Conservation (phyloP, 108 stramenopile genomes). For the Nitzschia palea region DNA sequence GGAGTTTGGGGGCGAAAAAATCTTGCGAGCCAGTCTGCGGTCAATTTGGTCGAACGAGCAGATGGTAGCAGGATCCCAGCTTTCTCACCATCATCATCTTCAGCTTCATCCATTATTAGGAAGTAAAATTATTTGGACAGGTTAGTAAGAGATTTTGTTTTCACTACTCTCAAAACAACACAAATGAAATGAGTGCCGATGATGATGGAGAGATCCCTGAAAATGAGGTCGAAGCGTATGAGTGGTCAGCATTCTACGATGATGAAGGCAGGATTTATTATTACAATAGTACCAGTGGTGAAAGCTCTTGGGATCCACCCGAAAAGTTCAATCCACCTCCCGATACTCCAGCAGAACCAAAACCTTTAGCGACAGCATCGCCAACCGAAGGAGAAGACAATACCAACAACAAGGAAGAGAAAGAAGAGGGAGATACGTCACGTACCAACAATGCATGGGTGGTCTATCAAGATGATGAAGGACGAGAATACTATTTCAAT, state of each 20-base stretch:
- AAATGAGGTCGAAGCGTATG: not conserved
- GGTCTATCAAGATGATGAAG: constrained; percentile 61
- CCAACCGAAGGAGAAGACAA: no score
- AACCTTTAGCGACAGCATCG: constrained; percentile 18
- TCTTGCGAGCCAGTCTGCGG: no score
- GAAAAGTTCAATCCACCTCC: constrained; percentile 41
- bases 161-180: not conserved
- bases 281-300: constrained; percentile 60
- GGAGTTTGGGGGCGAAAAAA: no score
- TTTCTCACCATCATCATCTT: no score
- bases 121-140: no score
- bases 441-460: constrained; percentile 37
- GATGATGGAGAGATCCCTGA: not conserved
- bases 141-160: not conserved
- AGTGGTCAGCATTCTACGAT: constrained; percentile 55
- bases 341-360: constrained; percentile 1
- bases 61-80: no score
- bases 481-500: constrained; percentile 76
- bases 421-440: not conserved
- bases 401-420: constrained; percentile 37
- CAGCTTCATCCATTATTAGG: no score
- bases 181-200: not conserved
- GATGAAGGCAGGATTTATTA: constrained; percentile 67
- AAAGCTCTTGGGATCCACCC: constrained; percentile 76
- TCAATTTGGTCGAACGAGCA: no score